phyloP scores from a whole-genome alignment of 495 filamentous ascomycete genomes.

The Hypoxylon cercidicola region DNA sequence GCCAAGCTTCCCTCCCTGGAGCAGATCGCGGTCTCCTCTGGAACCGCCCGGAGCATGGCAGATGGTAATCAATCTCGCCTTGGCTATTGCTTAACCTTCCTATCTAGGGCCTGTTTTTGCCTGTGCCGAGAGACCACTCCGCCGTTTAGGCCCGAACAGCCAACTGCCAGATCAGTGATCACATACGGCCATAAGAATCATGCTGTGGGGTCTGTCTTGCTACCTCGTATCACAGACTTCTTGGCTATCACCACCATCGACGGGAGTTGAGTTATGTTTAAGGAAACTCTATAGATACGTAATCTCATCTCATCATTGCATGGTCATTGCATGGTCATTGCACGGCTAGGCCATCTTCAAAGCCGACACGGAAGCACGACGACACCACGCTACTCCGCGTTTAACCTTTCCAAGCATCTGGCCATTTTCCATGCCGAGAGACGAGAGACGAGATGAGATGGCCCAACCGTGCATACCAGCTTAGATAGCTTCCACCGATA shows the following conservation, averaged over 20 bases:
- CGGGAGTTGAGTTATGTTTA: conserved; percentile 14
- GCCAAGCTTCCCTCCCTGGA: conserved; percentile 27
- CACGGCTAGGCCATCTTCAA: background rate
- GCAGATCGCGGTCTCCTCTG: conserved; percentile 19
- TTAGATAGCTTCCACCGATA: conserved; percentile 6
- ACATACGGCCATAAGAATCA: background rate
- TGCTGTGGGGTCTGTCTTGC: background rate
- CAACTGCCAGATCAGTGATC: conserved; percentile 1
- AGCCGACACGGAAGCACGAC: background rate
- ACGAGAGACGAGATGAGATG: background rate
- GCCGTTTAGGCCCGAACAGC: conserved; percentile 33
- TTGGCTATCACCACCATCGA: conserved; percentile 17
- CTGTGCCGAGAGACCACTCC: conserved; percentile 19
- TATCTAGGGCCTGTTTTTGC: conserved; percentile 16
- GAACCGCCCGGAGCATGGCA: conserved; percentile 11
- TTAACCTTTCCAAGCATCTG: conserved; percentile 1
- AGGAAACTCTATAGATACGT: conserved; percentile 17
- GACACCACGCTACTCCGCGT: conserved; percentile 10
- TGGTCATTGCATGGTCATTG: background rate
- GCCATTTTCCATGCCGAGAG: conserved; percentile 1
- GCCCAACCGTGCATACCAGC: too few relatives aligned
- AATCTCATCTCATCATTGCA: background rate
- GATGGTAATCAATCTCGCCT: conserved; percentile 26
- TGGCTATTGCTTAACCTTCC: conserved; percentile 41
- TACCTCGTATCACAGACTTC: conserved; percentile 5